These are phyloP conservation scores for Penicillium manginii DNA, from an alignment of 495 filamentous ascomycete genomes.

Conservation along the genomic window DNA sequence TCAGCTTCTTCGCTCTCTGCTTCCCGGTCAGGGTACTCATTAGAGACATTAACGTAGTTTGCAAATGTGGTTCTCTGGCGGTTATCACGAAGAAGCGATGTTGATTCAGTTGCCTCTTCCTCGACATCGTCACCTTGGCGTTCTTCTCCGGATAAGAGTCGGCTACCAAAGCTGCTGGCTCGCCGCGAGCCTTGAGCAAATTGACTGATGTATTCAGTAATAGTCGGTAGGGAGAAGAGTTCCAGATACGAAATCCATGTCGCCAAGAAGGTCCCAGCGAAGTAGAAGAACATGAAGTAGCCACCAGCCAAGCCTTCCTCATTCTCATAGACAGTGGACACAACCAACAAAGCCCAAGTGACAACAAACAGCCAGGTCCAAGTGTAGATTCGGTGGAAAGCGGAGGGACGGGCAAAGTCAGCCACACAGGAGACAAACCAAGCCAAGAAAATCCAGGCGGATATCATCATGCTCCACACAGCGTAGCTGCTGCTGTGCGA, in stretches of 20 bases:
- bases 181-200: slow-evolving; percentile 37
- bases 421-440: slow-evolving; percentile 87
- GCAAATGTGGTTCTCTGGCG: slow-evolving; percentile 72
- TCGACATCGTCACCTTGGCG: slow-evolving; percentile 49
- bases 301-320: slow-evolving; percentile 70
- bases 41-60: slow-evolving; percentile 57
- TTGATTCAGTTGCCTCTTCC: slow-evolving; percentile 72
- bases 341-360: slow-evolving; percentile 72
- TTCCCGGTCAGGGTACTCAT: slow-evolving; percentile 35
- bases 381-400: slow-evolving; percentile 79
- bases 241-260: slow-evolving; percentile 75
- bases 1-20: slow-evolving; percentile 40
- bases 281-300: slow-evolving; percentile 84
- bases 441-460: slow-evolving; percentile 74
- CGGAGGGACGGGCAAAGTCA: slow-evolving; percentile 81
- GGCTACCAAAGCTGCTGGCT: slow-evolving; percentile 48
- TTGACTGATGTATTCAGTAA: slow-evolving; percentile 60
- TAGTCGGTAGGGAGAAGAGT: slow-evolving; percentile 75
- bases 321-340: slow-evolving; percentile 73
- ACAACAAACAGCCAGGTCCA: slow-evolving; percentile 81
- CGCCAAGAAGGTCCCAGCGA: slow-evolving; percentile 73
- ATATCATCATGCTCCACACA: slow-evolving; percentile 85
- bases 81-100: slow-evolving; percentile 70
- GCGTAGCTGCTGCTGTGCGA: slow-evolving; percentile 84
- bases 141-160: slow-evolving; percentile 38